phyloP scores from a whole-genome alignment of 495 filamentous ascomycete species.

The Penicillium odoratum region DNA sequence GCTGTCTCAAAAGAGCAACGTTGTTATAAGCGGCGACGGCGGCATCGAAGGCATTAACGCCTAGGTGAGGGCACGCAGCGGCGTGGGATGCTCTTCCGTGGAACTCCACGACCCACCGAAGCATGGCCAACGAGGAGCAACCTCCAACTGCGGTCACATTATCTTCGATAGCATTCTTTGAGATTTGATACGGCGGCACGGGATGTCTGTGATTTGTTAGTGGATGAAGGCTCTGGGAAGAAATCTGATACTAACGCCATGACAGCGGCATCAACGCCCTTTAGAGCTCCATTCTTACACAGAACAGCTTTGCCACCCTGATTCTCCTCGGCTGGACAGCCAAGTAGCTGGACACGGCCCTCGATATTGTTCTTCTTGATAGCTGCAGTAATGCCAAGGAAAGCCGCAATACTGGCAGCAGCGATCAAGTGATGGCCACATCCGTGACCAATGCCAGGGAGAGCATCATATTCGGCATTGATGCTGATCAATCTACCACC shows the following conservation, averaged over 20 bases:
- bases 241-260: conserved; percentile 24
- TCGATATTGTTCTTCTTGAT: conserved; percentile 37
- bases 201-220: neutral
- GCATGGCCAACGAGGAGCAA: conserved; percentile 5
- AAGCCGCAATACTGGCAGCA: conserved; percentile 41
- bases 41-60: conserved; percentile 60
- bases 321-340: conserved; percentile 65
- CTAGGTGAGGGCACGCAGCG: conserved; percentile 55
- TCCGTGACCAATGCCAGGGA: conserved; percentile 47
- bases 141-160: neutral
- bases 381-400: conserved; percentile 47
- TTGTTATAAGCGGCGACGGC: conserved; percentile 54
- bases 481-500: conserved; percentile 53
- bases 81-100: conserved; percentile 38
- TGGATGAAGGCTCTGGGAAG: neutral
- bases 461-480: conserved; percentile 60
- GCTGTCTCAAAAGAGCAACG: conserved; percentile 55
- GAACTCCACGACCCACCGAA: conserved; percentile 10
- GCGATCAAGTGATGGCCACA: conserved; percentile 52
- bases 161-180: neutral
- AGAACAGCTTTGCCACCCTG: conserved; percentile 65
- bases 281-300: conserved; percentile 56
- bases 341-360: conserved; percentile 58
- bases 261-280: conserved; percentile 51
- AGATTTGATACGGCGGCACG: neutral